phyloP scores from a whole-genome alignment of 768 basidiomycete species.

The Daedaleopsis sinensis region DNA sequence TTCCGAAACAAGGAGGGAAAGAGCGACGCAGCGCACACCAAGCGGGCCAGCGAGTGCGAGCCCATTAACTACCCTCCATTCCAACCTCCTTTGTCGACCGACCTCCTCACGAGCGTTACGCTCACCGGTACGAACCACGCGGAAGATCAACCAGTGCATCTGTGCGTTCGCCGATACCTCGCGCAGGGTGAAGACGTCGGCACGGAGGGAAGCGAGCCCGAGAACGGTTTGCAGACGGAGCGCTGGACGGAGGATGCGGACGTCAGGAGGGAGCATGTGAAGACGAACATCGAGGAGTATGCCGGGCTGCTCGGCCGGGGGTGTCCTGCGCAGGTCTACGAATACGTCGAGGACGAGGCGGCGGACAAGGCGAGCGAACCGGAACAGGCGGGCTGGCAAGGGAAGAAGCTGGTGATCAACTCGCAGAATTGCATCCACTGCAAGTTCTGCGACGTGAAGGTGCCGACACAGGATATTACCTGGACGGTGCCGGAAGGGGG shows the following conservation, averaged over 20 bases:
- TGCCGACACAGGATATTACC: slow-evolving; percentile 94
- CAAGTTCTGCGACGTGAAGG: slow-evolving; percentile 96
- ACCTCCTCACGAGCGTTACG: slow-evolving; percentile 87
- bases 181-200: slow-evolving; percentile 31
- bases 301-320: slow-evolving; percentile 87
- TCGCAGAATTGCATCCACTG: slow-evolving; percentile 93
- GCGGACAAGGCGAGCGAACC: slow-evolving; percentile 20
- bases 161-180: slow-evolving; percentile 59
- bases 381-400: slow-evolving; percentile 62
- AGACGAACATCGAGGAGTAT: slow-evolving; percentile 74
- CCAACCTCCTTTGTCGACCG: slow-evolving; percentile 89
- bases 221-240: slow-evolving; percentile 25
- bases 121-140: slow-evolving; percentile 95
- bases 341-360: slow-evolving; percentile 81
- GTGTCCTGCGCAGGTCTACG: slow-evolving; percentile 96
- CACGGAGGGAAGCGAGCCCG: slow-evolving; percentile 28
- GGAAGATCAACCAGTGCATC: slow-evolving; percentile 94
- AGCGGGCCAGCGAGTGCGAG: slow-evolving; percentile 61
- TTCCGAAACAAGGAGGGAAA: slow-evolving; percentile 62
- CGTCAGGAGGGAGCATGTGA: slow-evolving; percentile 66
- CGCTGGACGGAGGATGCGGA: slow-evolving; percentile 44
- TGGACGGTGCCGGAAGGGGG: slow-evolving; percentile 98
- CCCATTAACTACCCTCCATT: slow-evolving; percentile 88
- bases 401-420: slow-evolving; percentile 94
- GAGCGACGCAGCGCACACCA: slow-evolving; percentile 74